Evolutionary conservation across 371 early-diverging fungal species (phyloP).

Genomic region (Circinella minor): DNA sequence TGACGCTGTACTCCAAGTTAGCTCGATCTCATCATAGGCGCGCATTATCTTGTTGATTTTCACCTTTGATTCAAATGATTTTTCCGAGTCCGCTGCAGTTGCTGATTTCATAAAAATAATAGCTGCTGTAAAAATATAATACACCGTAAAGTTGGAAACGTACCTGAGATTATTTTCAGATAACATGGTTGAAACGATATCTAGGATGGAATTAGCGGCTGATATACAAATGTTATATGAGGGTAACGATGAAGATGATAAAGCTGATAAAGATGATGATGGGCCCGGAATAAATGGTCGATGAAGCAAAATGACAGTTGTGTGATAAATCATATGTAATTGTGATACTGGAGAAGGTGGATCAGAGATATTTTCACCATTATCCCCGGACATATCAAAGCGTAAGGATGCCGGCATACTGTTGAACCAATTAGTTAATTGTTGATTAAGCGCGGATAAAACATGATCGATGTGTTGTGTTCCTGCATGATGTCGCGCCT

Average conservation of each 20-base stretch:
- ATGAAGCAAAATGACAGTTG: conserved; percentile 46
- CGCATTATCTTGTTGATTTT: conserved; percentile 36
- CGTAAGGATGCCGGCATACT: conserved; percentile 47
- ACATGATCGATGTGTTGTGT: conserved; percentile 37
- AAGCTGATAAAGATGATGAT: conserved; percentile 18
- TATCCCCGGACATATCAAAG: conserved; percentile 28
- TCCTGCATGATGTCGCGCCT: conserved; percentile 35
- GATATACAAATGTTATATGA: conserved; percentile 47
- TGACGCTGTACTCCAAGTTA: conserved; percentile 29
- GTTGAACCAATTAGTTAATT: conserved; percentile 50
- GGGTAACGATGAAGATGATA: conserved; percentile 35
- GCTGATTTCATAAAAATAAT: conserved; percentile 29
- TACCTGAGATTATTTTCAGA: conserved; percentile 19
- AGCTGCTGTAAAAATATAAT: conserved; percentile 29
- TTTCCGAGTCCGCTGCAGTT: conserved; percentile 13
- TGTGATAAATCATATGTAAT: conserved; percentile 50
- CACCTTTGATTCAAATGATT: conserved; percentile 25
- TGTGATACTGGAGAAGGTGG: conserved; percentile 43
- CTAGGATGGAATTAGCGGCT: conserved; percentile 44
- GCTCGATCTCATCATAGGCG: conserved; percentile 31
- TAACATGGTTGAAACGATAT: conserved; percentile 36
- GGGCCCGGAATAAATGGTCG: conserved; percentile 49
- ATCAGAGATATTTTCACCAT: conserved; percentile 6
- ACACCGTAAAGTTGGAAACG: conserved; percentile 25
- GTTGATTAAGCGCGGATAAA: conserved; percentile 39